Evolutionary conservation across 805 yeast genomes (phyloP).

Genomic region (Danielozyma ontarioensis): DNA sequence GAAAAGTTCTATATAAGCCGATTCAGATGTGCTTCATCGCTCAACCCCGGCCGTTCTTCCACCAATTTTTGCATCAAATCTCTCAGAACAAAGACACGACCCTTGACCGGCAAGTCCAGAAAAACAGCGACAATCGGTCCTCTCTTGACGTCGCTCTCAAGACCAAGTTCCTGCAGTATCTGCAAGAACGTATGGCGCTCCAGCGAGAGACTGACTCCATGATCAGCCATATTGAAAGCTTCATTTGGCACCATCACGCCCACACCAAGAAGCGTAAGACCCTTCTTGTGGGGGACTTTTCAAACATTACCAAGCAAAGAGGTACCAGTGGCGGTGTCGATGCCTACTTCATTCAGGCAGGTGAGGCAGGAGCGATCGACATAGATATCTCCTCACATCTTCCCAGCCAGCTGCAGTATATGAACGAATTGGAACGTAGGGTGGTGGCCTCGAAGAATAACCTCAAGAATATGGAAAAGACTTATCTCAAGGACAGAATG

Average conservation of each 20-base stretch:
- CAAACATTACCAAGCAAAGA: too few relatives aligned
- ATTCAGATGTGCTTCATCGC: slow-evolving; percentile 19
- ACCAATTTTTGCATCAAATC: slow-evolving; percentile 5
- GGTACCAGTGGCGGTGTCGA: too few relatives aligned
- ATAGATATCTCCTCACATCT: neutral
- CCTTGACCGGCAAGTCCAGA: neutral
- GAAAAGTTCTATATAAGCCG: slow-evolving; percentile 16
- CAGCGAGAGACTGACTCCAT: neutral
- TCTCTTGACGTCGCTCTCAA: neutral
- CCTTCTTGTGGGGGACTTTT: neutral
- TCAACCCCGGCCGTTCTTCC: slow-evolving; percentile 10
- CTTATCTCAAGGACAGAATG: slow-evolving; percentile 5
- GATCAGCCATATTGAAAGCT: neutral
- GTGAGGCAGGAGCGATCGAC: too few relatives aligned
- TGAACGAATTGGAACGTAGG: slow-evolving; percentile 7
- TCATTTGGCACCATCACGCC: neutral
- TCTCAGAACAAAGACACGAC: slow-evolving; percentile 1
- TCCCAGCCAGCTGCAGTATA: slow-evolving; percentile 1
- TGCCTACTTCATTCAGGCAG: too few relatives aligned
- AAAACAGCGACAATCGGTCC: neutral
- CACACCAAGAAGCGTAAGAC: neutral
- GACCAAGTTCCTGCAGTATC: neutral
- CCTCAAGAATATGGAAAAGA: slow-evolving; percentile 10
- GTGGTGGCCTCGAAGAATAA: slow-evolving; percentile 5
- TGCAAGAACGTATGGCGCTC: slow-evolving; percentile 4